These are phyloP conservation scores for Clarireedia monteithiana DNA, from an alignment of 2,329 filamentous ascomycete genomes.

Conservation along the genomic window DNA sequence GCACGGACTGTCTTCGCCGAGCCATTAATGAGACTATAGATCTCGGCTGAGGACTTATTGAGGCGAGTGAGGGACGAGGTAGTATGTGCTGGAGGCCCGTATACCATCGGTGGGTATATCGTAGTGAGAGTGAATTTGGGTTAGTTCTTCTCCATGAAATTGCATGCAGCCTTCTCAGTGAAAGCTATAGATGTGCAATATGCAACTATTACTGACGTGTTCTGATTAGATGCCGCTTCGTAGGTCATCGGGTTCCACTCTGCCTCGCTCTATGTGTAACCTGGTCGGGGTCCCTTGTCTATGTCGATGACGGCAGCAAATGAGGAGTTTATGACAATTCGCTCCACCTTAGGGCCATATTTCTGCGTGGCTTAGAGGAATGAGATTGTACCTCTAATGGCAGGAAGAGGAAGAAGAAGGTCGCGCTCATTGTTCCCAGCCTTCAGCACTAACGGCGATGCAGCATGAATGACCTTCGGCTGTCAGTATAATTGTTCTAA, in stretches of 20 bases:
- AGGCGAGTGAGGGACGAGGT: constrained; percentile 51
- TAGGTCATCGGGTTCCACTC: constrained; percentile 46
- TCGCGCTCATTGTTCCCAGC: constrained; percentile 29
- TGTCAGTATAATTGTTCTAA: background rate
- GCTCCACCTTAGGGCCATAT: constrained; percentile 30
- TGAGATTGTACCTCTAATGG: constrained; percentile 42
- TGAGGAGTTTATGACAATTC: constrained; percentile 50
- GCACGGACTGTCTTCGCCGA: constrained; percentile 45
- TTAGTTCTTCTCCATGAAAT: constrained; percentile 43
- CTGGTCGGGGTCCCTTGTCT: constrained; percentile 41
- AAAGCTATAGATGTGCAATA: constrained; percentile 47
- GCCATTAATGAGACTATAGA: constrained; percentile 59
- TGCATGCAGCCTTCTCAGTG: constrained; percentile 58
- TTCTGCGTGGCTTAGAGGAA: constrained; percentile 39
- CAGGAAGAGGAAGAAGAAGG: constrained; percentile 39
- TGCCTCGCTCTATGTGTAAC: constrained; percentile 41
- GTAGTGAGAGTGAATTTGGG: constrained; percentile 51
- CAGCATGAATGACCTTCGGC: constrained; percentile 53
- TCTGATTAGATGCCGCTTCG: constrained; percentile 32
- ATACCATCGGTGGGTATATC: constrained; percentile 53
- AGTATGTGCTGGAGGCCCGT: constrained; percentile 54
- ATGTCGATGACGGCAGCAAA: constrained; percentile 52
- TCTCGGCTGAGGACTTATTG: constrained; percentile 64
- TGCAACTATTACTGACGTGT: constrained; percentile 11
- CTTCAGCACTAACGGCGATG: constrained; percentile 41